Conservation (phyloP, 441 rosid genomes). For the Raphanus hybrid region DNA sequence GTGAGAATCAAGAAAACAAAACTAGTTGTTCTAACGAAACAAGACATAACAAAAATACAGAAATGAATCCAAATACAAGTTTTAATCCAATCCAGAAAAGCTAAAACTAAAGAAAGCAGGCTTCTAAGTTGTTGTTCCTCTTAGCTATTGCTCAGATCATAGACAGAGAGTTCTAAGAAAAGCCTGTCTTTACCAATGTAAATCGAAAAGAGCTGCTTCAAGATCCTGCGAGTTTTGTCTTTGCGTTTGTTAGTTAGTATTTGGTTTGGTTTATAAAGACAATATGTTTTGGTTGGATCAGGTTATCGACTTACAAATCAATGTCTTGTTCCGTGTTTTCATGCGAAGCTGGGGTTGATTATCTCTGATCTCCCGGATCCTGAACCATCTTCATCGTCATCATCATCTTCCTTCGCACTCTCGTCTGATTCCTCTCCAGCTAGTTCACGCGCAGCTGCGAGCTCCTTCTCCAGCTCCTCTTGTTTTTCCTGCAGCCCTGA, state of each 20-base stretch:
- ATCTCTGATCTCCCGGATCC: slow-evolving; percentile 46
- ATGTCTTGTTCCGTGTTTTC: slow-evolving; percentile 37
- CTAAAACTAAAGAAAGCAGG: slow-evolving; percentile 27
- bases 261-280: slow-evolving; percentile 10
- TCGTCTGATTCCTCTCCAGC: slow-evolving; percentile 32
- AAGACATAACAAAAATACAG: slow-evolving; percentile 28
- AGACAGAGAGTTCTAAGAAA: not conserved
- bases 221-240: slow-evolving; percentile 31
- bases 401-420: slow-evolving; percentile 16
- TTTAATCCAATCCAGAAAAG: slow-evolving; percentile 32
- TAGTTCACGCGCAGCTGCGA: slow-evolving; percentile 49
- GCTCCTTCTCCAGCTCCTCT: slow-evolving; percentile 55
- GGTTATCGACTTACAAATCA: slow-evolving; percentile 35
- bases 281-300: too few species aligned
- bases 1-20: slow-evolving; percentile 11
- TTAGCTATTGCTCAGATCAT: not conserved
- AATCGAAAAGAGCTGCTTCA: slow-evolving; percentile 31
- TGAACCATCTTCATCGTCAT: slow-evolving; percentile 32
- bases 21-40: slow-evolving; percentile 26
- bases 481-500: slow-evolving; percentile 61
- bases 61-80: slow-evolving; percentile 36
- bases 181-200: not conserved
- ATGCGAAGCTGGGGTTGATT: slow-evolving; percentile 57
- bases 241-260: slow-evolving; percentile 19
- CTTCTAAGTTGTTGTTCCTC: slow-evolving; percentile 20